Evolutionary conservation across 805 yeast species (phyloP).

Genomic region (Maudiozyma bulderi): DNA sequence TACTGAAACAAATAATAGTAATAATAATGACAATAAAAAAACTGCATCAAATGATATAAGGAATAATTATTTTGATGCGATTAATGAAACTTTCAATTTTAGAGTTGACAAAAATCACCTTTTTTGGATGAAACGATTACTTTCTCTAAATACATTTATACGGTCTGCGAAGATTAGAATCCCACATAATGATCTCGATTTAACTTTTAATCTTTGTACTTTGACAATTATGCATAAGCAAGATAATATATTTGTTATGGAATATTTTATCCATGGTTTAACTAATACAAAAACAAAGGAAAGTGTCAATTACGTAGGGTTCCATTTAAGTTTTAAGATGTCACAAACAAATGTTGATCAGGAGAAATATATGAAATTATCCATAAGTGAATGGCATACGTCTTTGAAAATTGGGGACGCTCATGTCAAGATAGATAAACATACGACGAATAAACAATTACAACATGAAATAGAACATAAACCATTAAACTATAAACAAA

Average conservation of each 20-base stretch:
- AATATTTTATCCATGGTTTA: conserved; percentile 15
- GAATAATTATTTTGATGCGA: not conserved
- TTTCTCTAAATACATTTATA: conserved; percentile 10
- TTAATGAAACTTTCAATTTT: conserved; percentile 7
- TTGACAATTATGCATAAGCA: conserved; percentile 11
- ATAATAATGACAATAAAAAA: not conserved
- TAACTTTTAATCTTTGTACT: conserved; percentile 13
- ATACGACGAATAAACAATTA: not conserved
- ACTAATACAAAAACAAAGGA: conserved; percentile 8
- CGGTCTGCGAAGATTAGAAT: conserved; percentile 6
- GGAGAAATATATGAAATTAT: conserved; percentile 3
- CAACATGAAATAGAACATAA: not conserved
- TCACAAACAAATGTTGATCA: not conserved
- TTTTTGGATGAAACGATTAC: conserved; percentile 8
- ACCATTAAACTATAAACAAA: not conserved
- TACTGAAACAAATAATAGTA: conserved; percentile 1
- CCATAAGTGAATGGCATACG: conserved; percentile 14
- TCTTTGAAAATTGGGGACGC: conserved; percentile 14
- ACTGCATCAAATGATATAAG: not conserved
- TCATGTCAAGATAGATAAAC: conserved; percentile 7
- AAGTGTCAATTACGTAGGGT: conserved; percentile 14
- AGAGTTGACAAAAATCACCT: conserved; percentile 5
- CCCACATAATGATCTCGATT: conserved; percentile 3
- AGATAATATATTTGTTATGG: conserved; percentile 10
- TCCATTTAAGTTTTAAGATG: conserved; percentile 8